Percentiles rank a stretch among this genome's conserved stretches.
Conservation (phyloP, 352 stramenopile genomes). For the Pythium sukuiense region DNA sequence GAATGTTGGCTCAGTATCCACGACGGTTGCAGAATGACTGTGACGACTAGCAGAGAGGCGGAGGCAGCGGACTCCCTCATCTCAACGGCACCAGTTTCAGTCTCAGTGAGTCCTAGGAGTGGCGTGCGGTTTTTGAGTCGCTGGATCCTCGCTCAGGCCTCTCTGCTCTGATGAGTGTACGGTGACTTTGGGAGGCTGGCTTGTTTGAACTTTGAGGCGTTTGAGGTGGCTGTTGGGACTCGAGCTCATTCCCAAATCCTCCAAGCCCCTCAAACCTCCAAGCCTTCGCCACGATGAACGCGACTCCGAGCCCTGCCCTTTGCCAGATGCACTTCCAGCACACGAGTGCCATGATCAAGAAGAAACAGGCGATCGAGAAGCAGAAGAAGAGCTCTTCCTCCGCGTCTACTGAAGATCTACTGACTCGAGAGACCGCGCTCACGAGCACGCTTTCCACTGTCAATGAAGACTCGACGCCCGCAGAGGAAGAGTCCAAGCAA, state of each 20-base stretch:
- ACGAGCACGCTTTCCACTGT: neutral
- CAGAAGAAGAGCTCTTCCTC: neutral
- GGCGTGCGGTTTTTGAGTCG: too few species aligned
- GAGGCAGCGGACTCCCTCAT: neutral
- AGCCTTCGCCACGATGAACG: neutral
- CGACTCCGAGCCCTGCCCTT: neutral
- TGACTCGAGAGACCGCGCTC: slow-evolving; percentile 1
- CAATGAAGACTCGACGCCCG: neutral
- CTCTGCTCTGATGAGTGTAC: too few species aligned
- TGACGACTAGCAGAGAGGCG: neutral
- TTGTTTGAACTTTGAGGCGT: too few species aligned
- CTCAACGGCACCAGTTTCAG: neutral
- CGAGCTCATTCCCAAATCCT: neutral
- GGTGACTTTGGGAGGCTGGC: too few species aligned
- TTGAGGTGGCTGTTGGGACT: too few species aligned
- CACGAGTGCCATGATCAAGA: slow-evolving; percentile 1
- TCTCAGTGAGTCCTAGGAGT: neutral
- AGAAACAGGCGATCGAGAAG: neutral
- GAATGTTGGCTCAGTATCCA: neutral
- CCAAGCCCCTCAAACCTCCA: neutral
- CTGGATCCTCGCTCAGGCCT: too few species aligned
- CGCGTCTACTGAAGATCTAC: neutral
- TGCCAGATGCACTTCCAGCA: slow-evolving; percentile 2
- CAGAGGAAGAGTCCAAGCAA: neutral
- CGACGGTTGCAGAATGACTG: neutral